Conservation (phyloP, 345 rosid genomes). For the Brassica nigra region DNA sequence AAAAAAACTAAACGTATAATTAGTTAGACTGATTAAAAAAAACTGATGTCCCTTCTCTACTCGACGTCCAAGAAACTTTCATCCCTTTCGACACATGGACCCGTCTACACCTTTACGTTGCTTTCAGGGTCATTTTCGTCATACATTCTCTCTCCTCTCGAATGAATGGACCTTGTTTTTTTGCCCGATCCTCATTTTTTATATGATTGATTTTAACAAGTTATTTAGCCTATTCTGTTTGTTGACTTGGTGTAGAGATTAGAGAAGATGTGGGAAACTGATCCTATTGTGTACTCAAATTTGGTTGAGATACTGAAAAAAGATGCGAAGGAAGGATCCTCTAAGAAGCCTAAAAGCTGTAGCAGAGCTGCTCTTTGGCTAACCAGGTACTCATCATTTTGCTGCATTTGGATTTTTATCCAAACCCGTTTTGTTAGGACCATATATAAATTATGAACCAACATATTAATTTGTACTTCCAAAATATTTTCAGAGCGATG, state of each 20-base stretch:
- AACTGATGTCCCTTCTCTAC: neutral
- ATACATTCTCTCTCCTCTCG: neutral
- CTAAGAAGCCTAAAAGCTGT: constrained; percentile 64
- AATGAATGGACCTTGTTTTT: constrained; percentile 35
- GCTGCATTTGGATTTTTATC: neutral
- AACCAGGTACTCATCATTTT: constrained; percentile 57
- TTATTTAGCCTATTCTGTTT: neutral
- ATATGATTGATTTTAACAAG: neutral
- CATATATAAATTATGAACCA: neutral
- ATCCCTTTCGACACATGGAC: constrained; percentile 16
- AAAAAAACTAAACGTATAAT: neutral
- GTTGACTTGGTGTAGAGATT: constrained; percentile 51
- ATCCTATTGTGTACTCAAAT: constrained; percentile 63
- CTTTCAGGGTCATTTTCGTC: constrained; percentile 32
- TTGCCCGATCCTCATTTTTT: neutral
- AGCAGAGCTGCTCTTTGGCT: constrained; percentile 88
- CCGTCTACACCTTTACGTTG: constrained; percentile 19
- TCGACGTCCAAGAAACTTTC: constrained; percentile 8
- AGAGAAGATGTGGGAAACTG: constrained; percentile 59
- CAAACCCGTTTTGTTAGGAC: neutral
- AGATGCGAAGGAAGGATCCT: constrained; percentile 61
- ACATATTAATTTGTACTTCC: neutral
- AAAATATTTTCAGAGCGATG: constrained; percentile 55
- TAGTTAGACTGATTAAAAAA: constrained; percentile 16
- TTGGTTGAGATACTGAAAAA: constrained; percentile 71